These are phyloP conservation scores for Eucalyptus grandis DNA, from an alignment of 345 rosid genomes.

Conservation along the genomic window DNA sequence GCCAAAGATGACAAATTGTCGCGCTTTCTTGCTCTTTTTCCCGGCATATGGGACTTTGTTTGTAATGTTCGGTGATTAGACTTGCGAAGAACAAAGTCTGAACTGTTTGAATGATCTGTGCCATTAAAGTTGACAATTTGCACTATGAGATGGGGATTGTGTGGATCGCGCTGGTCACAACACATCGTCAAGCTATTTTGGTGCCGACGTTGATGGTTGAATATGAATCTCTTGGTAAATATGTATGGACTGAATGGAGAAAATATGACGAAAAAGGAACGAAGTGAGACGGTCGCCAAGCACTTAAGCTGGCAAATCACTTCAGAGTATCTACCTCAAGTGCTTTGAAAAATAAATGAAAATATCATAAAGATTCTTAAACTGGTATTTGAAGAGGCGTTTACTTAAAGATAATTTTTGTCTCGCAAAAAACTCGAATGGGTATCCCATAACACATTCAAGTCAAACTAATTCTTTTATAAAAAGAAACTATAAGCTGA, in stretches of 20 bases:
- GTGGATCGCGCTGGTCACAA: neutral
- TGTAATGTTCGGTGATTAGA: neutral
- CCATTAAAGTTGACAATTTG: neutral
- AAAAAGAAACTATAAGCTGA: accelerated
- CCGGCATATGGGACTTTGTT: neutral
- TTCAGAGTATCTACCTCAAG: neutral
- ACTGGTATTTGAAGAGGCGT: neutral
- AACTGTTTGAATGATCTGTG: neutral
- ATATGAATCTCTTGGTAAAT: neutral
- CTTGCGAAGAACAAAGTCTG: neutral
- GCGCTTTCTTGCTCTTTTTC: neutral
- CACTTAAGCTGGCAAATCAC: neutral
- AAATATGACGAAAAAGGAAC: neutral
- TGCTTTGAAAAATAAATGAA: neutral
- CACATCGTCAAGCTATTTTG: neutral
- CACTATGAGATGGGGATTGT: neutral
- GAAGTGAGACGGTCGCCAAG: neutral
- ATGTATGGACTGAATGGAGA: neutral
- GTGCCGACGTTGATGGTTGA: neutral
- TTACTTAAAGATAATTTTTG: neutral
- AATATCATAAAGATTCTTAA: neutral
- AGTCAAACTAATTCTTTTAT: neutral
- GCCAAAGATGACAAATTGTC: neutral
- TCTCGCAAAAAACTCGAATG: neutral
- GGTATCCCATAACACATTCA: neutral